These are phyloP conservation scores for Fusarium secorum DNA, from an alignment of 2,329 filamentous ascomycete species.

Conservation along the genomic window DNA sequence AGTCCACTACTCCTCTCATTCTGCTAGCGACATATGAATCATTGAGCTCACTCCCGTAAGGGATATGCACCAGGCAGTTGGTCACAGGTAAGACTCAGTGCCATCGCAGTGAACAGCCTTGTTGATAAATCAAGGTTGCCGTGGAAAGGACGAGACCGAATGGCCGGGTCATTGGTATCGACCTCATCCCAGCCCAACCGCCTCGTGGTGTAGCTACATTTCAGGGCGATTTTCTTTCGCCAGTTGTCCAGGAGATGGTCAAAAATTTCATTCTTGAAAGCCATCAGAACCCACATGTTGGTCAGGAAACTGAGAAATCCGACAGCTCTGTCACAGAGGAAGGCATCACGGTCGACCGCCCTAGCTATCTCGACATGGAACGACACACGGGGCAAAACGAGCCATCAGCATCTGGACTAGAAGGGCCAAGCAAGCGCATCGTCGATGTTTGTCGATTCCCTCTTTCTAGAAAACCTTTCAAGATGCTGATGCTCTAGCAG, in stretches of 20 bases:
- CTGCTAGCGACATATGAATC: neutral
- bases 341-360: conserved; percentile 47
- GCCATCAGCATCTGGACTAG: neutral
- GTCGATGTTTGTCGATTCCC: conserved; percentile 69
- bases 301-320: neutral
- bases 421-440: conserved; percentile 50
- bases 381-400: conserved; percentile 46
- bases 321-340: conserved; percentile 34
- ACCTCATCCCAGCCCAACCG: conserved; percentile 91
- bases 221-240: conserved; percentile 89
- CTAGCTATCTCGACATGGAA: conserved; percentile 74
- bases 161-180: conserved; percentile 87
- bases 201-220: conserved; percentile 92
- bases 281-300: conserved; percentile 42
- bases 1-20: conserved; percentile 36
- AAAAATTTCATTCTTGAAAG: conserved; percentile 76
- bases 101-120: neutral
- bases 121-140: conserved; percentile 69
- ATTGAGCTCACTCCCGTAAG: conserved; percentile 48
- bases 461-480: neutral
- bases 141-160: conserved; percentile 77
- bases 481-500: conserved; percentile 46
- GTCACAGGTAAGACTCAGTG: conserved; percentile 64
- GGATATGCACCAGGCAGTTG: conserved; percentile 80
- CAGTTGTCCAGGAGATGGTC: conserved; percentile 76